Evolutionary conservation across 1,284 basidiomycete species (phyloP).

Genomic region (Naganishia liquefaciens): DNA sequence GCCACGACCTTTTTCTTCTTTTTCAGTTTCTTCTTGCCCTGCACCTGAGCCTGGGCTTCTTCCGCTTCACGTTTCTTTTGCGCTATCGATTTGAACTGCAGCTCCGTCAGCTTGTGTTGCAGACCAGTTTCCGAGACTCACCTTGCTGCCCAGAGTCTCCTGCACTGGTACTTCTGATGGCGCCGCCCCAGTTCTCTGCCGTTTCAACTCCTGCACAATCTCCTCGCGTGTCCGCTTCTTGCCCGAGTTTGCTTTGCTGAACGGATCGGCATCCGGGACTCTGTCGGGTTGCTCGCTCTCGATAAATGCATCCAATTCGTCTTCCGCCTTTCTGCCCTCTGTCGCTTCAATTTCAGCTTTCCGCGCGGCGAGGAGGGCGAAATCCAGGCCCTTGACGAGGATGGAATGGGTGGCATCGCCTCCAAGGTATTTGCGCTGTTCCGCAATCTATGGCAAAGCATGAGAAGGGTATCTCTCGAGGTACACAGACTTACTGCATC

Average conservation of each 20-base stretch:
- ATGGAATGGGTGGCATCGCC: conserved; percentile 82
- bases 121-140: conserved; percentile 34
- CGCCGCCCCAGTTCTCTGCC: conserved; percentile 54
- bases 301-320: conserved; percentile 65
- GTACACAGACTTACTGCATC: conserved; percentile 55
- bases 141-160: conserved; percentile 43
- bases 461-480: conserved; percentile 25
- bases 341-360: conserved; percentile 63
- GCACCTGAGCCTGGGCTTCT: conserved; percentile 55
- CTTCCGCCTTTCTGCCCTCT: conserved; percentile 66
- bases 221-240: conserved; percentile 73
- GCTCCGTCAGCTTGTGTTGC: background rate
- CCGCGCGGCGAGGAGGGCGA: conserved; percentile 78
- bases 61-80: conserved; percentile 56
- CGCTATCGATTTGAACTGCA: conserved; percentile 49
- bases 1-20: conserved; percentile 46
- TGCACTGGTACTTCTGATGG: conserved; percentile 38
- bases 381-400: conserved; percentile 84
- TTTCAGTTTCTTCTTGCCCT: conserved; percentile 33
- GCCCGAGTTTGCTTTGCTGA: background rate
- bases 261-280: conserved; percentile 13
- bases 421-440: conserved; percentile 77
- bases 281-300: conserved; percentile 31
- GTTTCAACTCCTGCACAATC: conserved; percentile 70
- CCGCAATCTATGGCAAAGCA: conserved; percentile 61